Conservation (phyloP, 495 filamentous ascomycete genomes). For the Neurospora pannonica region DNA sequence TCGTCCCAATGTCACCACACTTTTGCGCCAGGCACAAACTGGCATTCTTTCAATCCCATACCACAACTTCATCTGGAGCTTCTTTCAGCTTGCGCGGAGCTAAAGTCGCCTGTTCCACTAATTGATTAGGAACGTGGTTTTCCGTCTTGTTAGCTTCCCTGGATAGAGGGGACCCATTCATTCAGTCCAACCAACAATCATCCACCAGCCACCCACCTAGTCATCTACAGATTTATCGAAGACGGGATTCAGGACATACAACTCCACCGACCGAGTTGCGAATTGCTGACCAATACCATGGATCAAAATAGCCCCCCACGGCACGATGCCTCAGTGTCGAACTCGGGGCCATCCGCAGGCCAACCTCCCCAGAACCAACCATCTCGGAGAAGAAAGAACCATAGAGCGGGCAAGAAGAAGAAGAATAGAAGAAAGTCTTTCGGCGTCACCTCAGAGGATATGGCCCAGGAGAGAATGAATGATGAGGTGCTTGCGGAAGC, state of each 20-base stretch:
- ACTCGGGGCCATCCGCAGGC: constrained; percentile 36
- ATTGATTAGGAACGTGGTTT: neutral
- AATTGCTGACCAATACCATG: neutral
- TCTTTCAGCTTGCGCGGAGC: neutral
- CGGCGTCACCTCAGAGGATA: constrained; percentile 39
- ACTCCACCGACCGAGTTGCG: neutral
- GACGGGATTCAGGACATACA: neutral
- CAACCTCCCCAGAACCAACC: constrained; percentile 13
- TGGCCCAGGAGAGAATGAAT: constrained; percentile 24
- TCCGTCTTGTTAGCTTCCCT: neutral
- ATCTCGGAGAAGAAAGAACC: constrained; percentile 28
- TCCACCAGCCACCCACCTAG: neutral
- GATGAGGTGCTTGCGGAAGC: constrained; percentile 25
- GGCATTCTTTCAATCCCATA: neutral
- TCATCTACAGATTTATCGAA: neutral
- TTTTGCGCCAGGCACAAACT: neutral
- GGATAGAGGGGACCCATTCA: neutral
- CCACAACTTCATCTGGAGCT: neutral
- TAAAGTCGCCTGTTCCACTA: neutral
- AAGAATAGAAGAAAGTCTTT: constrained; percentile 56
- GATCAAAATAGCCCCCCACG: neutral
- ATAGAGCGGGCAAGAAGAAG: constrained; percentile 49
- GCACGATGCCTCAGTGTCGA: constrained; percentile 26
- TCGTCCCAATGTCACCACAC: neutral
- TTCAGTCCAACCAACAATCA: neutral